These are phyloP conservation scores for Phylloporus sp. DNA, from an alignment of 1,284 basidiomycete genomes.

Conservation along the genomic window DNA sequence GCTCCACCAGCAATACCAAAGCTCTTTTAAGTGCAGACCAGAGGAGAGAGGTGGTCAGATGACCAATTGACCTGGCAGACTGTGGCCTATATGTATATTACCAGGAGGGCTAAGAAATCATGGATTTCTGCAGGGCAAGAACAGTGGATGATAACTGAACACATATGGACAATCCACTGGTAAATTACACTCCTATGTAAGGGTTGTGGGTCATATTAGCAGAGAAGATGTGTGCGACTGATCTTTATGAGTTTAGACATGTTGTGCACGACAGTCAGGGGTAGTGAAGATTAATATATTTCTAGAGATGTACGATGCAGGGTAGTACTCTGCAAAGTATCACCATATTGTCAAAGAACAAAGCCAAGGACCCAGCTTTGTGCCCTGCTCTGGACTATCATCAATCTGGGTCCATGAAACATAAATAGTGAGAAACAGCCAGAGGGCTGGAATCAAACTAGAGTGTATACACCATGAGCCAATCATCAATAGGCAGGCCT, in stretches of 20 bases:
- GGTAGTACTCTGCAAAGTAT: conserved; percentile 93
- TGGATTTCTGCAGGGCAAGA: conserved; percentile 42
- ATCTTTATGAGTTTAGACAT: conserved; percentile 31
- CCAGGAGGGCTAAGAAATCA: conserved; percentile 70
- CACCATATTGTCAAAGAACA: conserved; percentile 76
- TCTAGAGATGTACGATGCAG: conserved; percentile 71
- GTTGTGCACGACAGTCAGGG: not conserved
- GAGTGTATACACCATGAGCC: conserved; percentile 6
- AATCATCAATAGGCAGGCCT: conserved; percentile 13
- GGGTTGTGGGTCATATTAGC: not conserved
- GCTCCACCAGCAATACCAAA: conserved; percentile 84
- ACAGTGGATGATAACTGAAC: conserved; percentile 92
- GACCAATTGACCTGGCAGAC: conserved; percentile 8
- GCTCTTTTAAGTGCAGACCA: conserved; percentile 93
- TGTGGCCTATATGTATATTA: conserved; percentile 76
- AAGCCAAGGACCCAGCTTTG: conserved; percentile 79
- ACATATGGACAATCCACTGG: conserved; percentile 92
- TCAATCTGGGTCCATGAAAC: conserved; percentile 84
- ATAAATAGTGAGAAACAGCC: conserved; percentile 88
- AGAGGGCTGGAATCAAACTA: conserved; percentile 88
- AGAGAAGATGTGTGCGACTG: not conserved
- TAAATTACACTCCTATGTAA: conserved; percentile 79
- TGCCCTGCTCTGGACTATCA: conserved; percentile 78
- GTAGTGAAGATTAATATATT: not conserved
- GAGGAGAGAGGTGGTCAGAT: conserved; percentile 9